Evolutionary conservation across 2,329 filamentous ascomycete genomes (phyloP), one percentile per base, ranked within the genome.

Genomic region (Pseudonectria foliicola): DNA sequence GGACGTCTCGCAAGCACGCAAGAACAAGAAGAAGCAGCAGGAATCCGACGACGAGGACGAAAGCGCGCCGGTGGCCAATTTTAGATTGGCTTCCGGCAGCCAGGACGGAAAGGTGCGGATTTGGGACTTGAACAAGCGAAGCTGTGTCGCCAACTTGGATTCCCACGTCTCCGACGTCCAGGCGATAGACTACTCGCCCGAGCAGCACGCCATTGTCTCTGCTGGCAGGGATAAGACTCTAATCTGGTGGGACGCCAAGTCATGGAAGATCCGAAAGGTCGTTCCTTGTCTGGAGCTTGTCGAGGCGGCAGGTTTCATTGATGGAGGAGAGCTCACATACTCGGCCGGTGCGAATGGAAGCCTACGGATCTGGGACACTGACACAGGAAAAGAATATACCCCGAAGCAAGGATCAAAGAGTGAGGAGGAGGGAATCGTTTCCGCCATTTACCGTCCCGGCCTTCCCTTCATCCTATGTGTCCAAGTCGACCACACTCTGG

Each of bases 151-250:
- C 13, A 79, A 80, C 13, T 68, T 95, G 23, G 88, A 96, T 41
- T 92, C 88, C 1, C 93, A 98, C 56, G 88, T 95, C 14, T 96
- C 92, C 8, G 85, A 96, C 46, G 85, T 98, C n/a, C 81, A 88
- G 48, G 80, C 79, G 34, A 60, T 98, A 32, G 85, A 92, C 49
- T 98, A 85, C 58, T 92, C 85, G 5, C 60, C 77, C 1, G 66
- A 80, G 35, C 77, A 88, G 52, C 79, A 90, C 53, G 68, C 79
- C 5, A 66, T 98, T 21, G 72, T 98, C 3, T 92, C 88, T 5
- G 87, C 80, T 13, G 85, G 88, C 56, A 77, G 92, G 63, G 92
- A 98, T 64, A 93, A 95, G 66, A 96, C 92, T 0, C 75, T 92
- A 35, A 92, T 92, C 43, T 74, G 93, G 60, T 98, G 92, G 90